A percentile compares a stretch with the other conserved stretches of the same genome.
Evolutionary conservation across 805 yeast species (phyloP).

Genomic region (Wickerhamiella musiphila): DNA sequence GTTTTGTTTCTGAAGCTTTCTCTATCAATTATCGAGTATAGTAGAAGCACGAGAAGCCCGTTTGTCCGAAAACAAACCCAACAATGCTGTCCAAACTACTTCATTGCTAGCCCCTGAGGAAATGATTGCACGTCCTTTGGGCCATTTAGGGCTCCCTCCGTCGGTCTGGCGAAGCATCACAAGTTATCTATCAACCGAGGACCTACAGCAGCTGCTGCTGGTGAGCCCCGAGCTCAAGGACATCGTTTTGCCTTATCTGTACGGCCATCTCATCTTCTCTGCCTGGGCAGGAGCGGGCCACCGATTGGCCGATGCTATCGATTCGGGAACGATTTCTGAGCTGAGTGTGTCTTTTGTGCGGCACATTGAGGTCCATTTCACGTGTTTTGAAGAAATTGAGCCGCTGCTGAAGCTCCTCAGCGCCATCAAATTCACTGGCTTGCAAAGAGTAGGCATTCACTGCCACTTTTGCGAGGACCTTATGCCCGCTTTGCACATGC

Average conservation of each 20-base stretch:
- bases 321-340: slow-evolving; percentile 6
- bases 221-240: slow-evolving; percentile 5
- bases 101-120: no score
- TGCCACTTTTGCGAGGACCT: slow-evolving; percentile 9
- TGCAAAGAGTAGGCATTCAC: slow-evolving; percentile 4
- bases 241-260: slow-evolving; percentile 7
- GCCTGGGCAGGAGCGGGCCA: slow-evolving; percentile 13
- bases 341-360: slow-evolving; percentile 7
- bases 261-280: slow-evolving; percentile 9
- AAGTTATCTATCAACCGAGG: slow-evolving; percentile 5
- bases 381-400: slow-evolving; percentile 8
- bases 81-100: no score
- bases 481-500: slow-evolving; percentile 3
- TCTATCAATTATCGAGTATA: no score
- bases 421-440: slow-evolving; percentile 7
- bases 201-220: slow-evolving; percentile 8
- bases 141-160: slow-evolving; percentile 4
- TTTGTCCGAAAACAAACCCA: no score
- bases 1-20: no score
- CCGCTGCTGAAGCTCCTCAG: slow-evolving; percentile 7
- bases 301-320: slow-evolving; percentile 11
- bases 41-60: no score
- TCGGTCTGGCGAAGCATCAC: slow-evolving; percentile 9
- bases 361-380: slow-evolving; percentile 8
- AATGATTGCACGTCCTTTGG: no score